Evolutionary conservation across 305 asterid species (phyloP), one percentile per base, ranked within the genome.

Genomic region (Caryopteris hybrid): DNA sequence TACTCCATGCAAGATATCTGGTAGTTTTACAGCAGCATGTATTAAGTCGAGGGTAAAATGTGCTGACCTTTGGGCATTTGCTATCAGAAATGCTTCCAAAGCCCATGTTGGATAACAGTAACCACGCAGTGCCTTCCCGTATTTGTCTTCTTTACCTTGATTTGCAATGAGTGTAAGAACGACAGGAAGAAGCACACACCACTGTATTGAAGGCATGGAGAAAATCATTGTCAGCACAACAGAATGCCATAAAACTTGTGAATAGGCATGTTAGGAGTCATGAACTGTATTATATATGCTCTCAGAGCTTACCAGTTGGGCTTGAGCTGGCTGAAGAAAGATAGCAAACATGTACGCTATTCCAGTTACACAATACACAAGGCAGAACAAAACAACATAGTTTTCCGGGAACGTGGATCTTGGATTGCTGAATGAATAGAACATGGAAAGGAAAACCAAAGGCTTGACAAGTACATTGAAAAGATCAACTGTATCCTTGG

Each of bases 111-210:
- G 96, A 68, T 86, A 94, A 67, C 95, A 89, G 76, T 81, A 91
- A 25, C 56, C 70, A 23, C 88, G 79, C 18, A 94, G 4, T 45
- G 61, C 12, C 62, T 48, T 81, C 46, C 86, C 88, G 8, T 85
- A 55, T 67, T 70, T 82, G 70, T 81, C 90, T 1, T 83, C 88
- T 64, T 79, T 86, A 29, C 84, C 97, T 84, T 86, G 96, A 77
- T 80, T 94, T n/a, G 99, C 84, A 0, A 94, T 66, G 38, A 94
- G 89, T 51, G 96, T 91, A 79, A 91, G 79, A 72, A 91, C 96
- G 14, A 94, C 97, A 5, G 99, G 99, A 70, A 94, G 84, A 55
- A 94, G 93, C 81, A 91, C 99, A 43, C 96, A 94, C 96, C 97
- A 89, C 99, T 94, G 96, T 68, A 47, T 55, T 51, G 38, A 66